These are phyloP conservation scores for Ascochyta koolunga DNA, from an alignment of 2,329 filamentous ascomycete genomes.

Conservation along the genomic window DNA sequence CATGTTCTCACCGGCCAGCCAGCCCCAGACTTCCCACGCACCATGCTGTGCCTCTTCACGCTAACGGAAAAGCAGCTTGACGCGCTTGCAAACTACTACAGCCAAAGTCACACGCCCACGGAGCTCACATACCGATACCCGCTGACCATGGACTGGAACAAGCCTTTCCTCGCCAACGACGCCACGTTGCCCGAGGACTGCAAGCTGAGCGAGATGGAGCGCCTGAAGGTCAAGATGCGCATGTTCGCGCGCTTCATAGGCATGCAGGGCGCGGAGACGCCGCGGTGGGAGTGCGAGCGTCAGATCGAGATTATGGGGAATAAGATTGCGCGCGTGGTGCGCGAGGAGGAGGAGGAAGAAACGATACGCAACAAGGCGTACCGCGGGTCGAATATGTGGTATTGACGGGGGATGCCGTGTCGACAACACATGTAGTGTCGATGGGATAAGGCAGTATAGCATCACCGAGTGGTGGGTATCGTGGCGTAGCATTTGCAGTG, in stretches of 20 bases:
- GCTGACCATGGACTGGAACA: conserved; percentile 68
- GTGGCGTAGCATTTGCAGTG: background rate
- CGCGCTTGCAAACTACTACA: conserved; percentile 72
- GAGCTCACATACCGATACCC: conserved; percentile 63
- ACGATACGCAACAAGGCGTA: conserved; percentile 19
- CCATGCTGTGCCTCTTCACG: conserved; percentile 74
- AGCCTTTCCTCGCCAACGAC: conserved; percentile 45
- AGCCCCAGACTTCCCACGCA: conserved; percentile 69
- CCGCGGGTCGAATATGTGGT: conserved; percentile 8
- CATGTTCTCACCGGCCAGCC: conserved; percentile 66
- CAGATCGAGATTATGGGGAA: conserved; percentile 44
- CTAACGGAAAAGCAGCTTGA: conserved; percentile 75
- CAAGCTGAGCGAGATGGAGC: conserved; percentile 45
- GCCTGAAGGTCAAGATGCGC: conserved; percentile 64
- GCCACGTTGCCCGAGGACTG: conserved; percentile 24
- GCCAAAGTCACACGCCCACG: conserved; percentile 69
- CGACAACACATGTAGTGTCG: background rate
- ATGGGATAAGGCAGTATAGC: background rate
- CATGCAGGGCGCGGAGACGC: conserved; percentile 66
- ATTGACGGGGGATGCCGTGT: background rate
- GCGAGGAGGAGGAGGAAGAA: conserved; percentile 28
- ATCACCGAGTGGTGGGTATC: conserved; percentile 1
- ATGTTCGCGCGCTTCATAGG: conserved; percentile 78
- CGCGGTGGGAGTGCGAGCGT: conserved; percentile 53
- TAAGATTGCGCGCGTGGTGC: conserved; percentile 33